Base-by-base conservation (phyloP, 805 yeast species). In the Yarrowia sp. region DNA sequence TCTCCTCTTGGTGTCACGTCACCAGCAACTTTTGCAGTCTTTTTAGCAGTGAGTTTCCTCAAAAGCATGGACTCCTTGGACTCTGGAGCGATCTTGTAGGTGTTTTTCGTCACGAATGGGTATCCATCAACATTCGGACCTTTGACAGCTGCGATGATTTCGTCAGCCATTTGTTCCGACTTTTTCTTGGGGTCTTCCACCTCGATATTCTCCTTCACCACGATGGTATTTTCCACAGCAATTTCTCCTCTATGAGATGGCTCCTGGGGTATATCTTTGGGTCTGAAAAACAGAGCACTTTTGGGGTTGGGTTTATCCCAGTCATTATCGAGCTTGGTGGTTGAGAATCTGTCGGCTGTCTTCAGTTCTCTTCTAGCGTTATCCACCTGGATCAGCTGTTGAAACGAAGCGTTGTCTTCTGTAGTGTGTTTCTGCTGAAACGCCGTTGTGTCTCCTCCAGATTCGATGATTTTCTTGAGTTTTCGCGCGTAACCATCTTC, bases 401-500 rank as follows among this genome's bases (percentile, higher is more conserved):
- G 67, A 51, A 72, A 72, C 24, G 74, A 71, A 19, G 67, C 72
- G 58, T 73, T 72, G 48, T 73, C 75, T 51, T 73, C 75, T 1
- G 75, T 72, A 1, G 74, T 73, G 35, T 67, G 68, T 12, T 66
- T 68, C 4, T 68, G 69, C 58, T 73, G 75, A 40, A 70, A 73
- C 21, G 56, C 51, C 17, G 46, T 33, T 7, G 58, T 62, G 19
- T 67, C 68, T 12, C 40, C 46, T 40, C 46, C 56, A 28, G 59
- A 51, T 61, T 40, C 51, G 22, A 73, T 68, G 24, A 74, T 71
- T 2, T 63, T 24, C 16, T 71, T 68, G 19, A 73, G 41, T 10
- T 69, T 56, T 8, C 46, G 56, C 2, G 66, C 66, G 46, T 73
- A 73, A 11, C 64, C 69, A 24, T 74, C 75, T 62, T 73, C 76